Conservation (phyloP, 2,329 filamentous ascomycete species). For the Trichoderma polysporum region DNA sequence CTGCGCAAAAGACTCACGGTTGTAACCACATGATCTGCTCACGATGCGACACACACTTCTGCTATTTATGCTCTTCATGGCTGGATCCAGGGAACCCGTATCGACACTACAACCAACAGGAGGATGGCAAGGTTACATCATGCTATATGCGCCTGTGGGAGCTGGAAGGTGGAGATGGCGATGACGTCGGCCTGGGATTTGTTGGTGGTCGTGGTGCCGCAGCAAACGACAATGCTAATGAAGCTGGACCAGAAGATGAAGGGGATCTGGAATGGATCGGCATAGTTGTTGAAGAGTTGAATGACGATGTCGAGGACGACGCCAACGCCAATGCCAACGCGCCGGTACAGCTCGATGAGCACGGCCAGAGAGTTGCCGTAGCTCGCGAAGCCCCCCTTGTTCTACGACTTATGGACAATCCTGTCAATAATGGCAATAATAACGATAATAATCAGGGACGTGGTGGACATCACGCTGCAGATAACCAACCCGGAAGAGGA, state of each 20-base stretch:
- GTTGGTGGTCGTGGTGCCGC: conserved; percentile 37
- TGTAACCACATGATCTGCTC: conserved; percentile 98
- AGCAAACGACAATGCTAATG: not conserved
- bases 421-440: conserved; percentile 18
- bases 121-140: conserved; percentile 50
- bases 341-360: conserved; percentile 28
- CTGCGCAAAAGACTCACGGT: conserved; percentile 85
- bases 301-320: conserved; percentile 21
- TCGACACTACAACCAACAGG: conserved; percentile 74
- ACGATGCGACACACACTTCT: conserved; percentile 88
- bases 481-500: conserved; percentile 4
- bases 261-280: conserved; percentile 15
- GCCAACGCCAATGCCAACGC: conserved; percentile 37
- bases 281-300: conserved; percentile 22
- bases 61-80: conserved; percentile 91
- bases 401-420: conserved; percentile 50
- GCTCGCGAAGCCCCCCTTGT: conserved; percentile 58
- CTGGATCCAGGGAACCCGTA: conserved; percentile 80
- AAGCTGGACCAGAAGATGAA: conserved; percentile 3
- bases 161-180: conserved; percentile 74
- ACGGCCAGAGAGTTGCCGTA: conserved; percentile 41
- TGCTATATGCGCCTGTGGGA: conserved; percentile 93
- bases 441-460: conserved; percentile 22
- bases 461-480: conserved; percentile 23
- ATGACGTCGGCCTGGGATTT: conserved; percentile 49